Conservation (phyloP, 106 monocot genomes). For the Posidonia australis region DNA sequence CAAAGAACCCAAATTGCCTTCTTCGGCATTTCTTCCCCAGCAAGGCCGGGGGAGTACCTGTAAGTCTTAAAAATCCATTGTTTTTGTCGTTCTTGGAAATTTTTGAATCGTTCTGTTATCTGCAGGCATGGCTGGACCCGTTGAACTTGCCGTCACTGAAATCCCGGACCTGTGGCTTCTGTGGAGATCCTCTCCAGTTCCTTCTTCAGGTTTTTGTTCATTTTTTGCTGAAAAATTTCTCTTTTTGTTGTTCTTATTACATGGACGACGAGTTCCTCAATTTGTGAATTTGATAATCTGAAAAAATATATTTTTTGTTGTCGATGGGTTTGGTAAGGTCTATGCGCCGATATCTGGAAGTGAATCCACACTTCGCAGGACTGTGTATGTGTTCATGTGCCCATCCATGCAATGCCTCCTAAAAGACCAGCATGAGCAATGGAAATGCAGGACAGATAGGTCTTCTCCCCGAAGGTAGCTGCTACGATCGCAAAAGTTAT, state of each 20-base stretch:
- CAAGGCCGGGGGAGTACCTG: constrained; percentile 83
- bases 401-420: constrained; percentile 77
- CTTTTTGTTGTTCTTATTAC: too few species aligned
- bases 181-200: constrained; percentile 76
- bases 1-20: constrained; percentile 37
- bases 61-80: constrained; percentile 12
- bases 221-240: neutral
- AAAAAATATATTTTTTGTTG: neutral
- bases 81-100: neutral
- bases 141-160: constrained; percentile 46
- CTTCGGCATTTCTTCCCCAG: constrained; percentile 80
- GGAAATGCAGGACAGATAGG: constrained; percentile 39
- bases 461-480: constrained; percentile 53
- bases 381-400: constrained; percentile 84
- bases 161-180: constrained; percentile 57
- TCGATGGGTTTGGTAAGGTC: constrained; percentile 33
- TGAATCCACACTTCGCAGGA: constrained; percentile 66
- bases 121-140: constrained; percentile 84
- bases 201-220: constrained; percentile 56
- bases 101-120: neutral
- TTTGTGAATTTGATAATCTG: neutral
- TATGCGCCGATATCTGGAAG: constrained; percentile 72
- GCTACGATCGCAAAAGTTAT: neutral
- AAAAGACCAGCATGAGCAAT: constrained; percentile 85
- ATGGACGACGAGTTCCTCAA: too few species aligned